phyloP scores from a whole-genome alignment of 306 rosid genomes.

The Quercus engelmannii region DNA sequence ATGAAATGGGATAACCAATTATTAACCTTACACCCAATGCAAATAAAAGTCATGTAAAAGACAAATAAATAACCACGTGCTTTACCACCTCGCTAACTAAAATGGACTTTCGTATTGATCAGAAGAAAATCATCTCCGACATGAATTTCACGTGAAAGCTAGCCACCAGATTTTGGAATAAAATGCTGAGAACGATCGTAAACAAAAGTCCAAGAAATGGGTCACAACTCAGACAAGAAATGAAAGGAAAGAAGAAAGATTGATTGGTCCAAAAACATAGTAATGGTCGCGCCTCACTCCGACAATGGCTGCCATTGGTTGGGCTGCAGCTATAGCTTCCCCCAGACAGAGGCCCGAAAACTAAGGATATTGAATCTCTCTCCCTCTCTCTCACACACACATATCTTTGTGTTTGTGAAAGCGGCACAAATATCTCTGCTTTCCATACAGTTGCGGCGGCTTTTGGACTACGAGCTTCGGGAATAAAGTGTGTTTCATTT shows the following conservation, averaged over 20 bases:
- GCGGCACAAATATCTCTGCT: conserved; percentile 18
- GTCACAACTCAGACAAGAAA: not conserved
- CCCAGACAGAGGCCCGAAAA: conserved; percentile 13
- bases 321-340: conserved; percentile 8
- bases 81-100: not conserved
- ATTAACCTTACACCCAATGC: no score
- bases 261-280: not conserved
- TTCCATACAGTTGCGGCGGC: not conserved
- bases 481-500: no score
- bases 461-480: not conserved
- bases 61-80: no score
- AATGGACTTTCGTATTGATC: no score
- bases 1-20: not conserved
- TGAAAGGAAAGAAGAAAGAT: not conserved
- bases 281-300: conserved; percentile 6
- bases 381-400: no score
- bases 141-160: conserved; percentile 24
- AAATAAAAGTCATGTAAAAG: no score
- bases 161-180: conserved; percentile 16
- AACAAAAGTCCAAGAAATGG: not conserved
- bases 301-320: conserved; percentile 16
- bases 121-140: no score
- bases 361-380: conserved; percentile 3
- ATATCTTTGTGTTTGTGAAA: not conserved
- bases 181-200: not conserved